Conservation (phyloP, 1,284 basidiomycete species). For the Ceratobasidium sp. region DNA sequence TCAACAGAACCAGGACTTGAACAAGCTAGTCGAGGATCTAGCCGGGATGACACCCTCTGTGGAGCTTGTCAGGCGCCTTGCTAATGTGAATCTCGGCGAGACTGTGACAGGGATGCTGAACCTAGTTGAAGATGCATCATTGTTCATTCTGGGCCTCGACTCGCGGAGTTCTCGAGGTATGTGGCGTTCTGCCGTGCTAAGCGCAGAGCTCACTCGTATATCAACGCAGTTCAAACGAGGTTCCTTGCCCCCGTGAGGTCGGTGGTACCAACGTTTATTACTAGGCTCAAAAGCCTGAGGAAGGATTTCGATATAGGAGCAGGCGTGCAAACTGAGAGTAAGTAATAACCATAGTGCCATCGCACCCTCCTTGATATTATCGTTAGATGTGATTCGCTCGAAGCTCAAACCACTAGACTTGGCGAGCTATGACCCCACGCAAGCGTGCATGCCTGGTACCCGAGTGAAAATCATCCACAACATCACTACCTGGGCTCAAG, state of each 20-base stretch:
- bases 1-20: background rate
- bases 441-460: background rate
- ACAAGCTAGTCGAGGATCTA: constrained; percentile 1
- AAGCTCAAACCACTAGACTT: background rate
- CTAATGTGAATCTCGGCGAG: background rate
- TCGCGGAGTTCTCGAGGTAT: background rate
- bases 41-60: background rate
- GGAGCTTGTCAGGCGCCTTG: background rate
- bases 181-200: background rate
- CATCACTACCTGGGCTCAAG: background rate
- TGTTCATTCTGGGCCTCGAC: background rate
- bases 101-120: background rate
- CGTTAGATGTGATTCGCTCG: background rate
- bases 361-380: background rate
- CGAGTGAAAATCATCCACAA: background rate
- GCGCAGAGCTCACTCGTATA: background rate
- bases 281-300: background rate
- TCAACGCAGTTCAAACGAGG: constrained; percentile 4
- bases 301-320: background rate
- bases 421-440: background rate
- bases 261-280: background rate
- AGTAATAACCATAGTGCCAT: background rate
- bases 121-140: constrained; percentile 15
- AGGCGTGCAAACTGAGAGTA: background rate
- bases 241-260: background rate